Conservation (phyloP, 2,329 filamentous ascomycete genomes). For the Verticillium alfalfae region DNA sequence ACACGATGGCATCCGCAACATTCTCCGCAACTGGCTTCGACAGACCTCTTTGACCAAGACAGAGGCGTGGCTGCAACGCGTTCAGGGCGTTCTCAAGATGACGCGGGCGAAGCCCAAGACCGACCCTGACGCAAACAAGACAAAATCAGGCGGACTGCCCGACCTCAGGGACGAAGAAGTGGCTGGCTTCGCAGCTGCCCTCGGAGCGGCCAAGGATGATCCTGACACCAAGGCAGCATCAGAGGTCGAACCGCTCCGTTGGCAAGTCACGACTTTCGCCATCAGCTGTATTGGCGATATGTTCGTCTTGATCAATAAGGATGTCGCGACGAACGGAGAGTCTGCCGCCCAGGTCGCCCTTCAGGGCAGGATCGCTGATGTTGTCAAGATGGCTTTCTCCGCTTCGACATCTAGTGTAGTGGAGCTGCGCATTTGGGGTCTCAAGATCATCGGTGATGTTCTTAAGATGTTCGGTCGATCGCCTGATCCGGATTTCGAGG, state of each 20-base stretch:
- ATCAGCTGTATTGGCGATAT: slow-evolving; percentile 85
- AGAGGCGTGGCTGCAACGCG: slow-evolving; percentile 78
- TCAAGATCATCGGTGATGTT: slow-evolving; percentile 90
- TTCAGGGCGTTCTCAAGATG: slow-evolving; percentile 84
- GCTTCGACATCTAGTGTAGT: slow-evolving; percentile 92
- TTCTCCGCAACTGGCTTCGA: slow-evolving; percentile 88
- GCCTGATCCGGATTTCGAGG: slow-evolving; percentile 94
- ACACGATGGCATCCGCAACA: slow-evolving; percentile 76
- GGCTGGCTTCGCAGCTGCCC: slow-evolving; percentile 75
- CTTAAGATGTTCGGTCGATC: slow-evolving; percentile 95
- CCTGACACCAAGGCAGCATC: slow-evolving; percentile 42
- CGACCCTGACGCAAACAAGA: slow-evolving; percentile 32
- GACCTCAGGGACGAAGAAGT: slow-evolving; percentile 95
- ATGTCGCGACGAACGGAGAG: slow-evolving; percentile 71
- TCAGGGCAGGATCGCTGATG: slow-evolving; percentile 80
- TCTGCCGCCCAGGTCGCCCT: slow-evolving; percentile 73
- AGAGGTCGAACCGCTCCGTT: slow-evolving; percentile 83
- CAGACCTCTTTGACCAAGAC: slow-evolving; percentile 82
- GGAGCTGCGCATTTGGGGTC: slow-evolving; percentile 80
- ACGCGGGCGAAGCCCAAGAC: slow-evolving; percentile 64
- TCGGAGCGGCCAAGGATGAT: slow-evolving; percentile 47
- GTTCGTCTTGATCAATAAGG: slow-evolving; percentile 71
- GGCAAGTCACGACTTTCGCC: slow-evolving; percentile 93
- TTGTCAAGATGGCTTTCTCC: slow-evolving; percentile 95
- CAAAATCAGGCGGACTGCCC: slow-evolving; percentile 48